Evolutionary conservation across 192 early-diverging fungal species (phyloP).

Genomic region (Coemansia sp.): DNA sequence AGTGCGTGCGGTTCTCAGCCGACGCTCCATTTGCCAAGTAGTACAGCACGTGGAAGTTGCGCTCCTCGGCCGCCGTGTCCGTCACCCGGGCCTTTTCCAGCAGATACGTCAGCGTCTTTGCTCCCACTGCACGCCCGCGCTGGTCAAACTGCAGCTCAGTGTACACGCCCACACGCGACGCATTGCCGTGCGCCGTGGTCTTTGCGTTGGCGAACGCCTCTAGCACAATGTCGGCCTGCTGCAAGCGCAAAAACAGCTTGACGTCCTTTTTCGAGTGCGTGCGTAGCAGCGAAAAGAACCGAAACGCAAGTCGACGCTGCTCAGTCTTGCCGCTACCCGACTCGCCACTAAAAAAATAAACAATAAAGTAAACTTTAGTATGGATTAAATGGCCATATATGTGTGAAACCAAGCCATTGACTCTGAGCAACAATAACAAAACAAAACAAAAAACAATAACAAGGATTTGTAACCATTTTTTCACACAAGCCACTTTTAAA

Average conservation of each 20-base stretch:
- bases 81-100: constrained; percentile 86
- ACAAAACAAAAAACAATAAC: not conserved
- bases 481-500: not conserved
- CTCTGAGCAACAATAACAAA: not conserved
- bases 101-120: constrained; percentile 81
- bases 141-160: constrained; percentile 89
- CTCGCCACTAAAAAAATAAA: constrained; percentile 64
- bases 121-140: constrained; percentile 81
- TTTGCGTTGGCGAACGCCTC: constrained; percentile 87
- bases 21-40: constrained; percentile 84
- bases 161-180: constrained; percentile 82
- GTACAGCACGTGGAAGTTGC: constrained; percentile 95
- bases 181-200: constrained; percentile 71
- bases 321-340: constrained; percentile 88
- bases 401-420: not conserved
- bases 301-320: constrained; percentile 59
- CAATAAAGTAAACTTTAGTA: not conserved
- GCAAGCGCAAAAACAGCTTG: constrained; percentile 64
- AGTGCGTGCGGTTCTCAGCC: constrained; percentile 66
- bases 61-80: constrained; percentile 61
- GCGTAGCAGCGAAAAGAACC: constrained; percentile 67
- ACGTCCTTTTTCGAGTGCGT: constrained; percentile 71
- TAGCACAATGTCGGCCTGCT: constrained; percentile 69
- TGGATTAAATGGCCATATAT: not conserved
- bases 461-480: constrained; percentile 4